Conservation (phyloP, 2,329 filamentous ascomycete genomes). For the Pseudocercospora crystallina region DNA sequence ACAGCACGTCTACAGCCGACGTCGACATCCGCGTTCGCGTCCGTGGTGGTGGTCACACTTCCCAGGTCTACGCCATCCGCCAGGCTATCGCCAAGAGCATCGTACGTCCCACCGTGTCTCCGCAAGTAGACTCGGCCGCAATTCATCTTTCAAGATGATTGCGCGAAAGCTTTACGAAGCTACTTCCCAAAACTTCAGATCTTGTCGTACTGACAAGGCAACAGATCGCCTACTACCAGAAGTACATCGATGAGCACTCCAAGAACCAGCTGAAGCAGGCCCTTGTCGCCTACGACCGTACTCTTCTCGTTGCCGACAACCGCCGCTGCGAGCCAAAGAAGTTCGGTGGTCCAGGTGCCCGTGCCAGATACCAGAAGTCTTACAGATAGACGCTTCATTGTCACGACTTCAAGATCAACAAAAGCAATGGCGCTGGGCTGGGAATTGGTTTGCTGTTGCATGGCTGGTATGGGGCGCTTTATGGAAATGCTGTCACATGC, state of each 20-base stretch:
- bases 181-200: slow-evolving; percentile 14
- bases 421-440: slow-evolving; percentile 11
- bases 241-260: slow-evolving; percentile 99
- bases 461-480: slow-evolving; percentile 8
- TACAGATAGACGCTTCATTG: slow-evolving; percentile 73
- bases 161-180: slow-evolving; percentile 7
- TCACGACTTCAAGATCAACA: slow-evolving; percentile 16
- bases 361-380: slow-evolving; percentile 97
- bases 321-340: slow-evolving; percentile 99
- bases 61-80: slow-evolving; percentile 96
- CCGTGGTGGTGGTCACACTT: slow-evolving; percentile 94
- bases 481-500: neutral
- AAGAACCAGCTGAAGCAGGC: slow-evolving; percentile 99
- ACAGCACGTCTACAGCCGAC: slow-evolving; percentile 52
- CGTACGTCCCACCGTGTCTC: slow-evolving; percentile 42
- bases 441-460: slow-evolving; percentile 11
- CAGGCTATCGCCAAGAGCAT: slow-evolving; percentile 98
- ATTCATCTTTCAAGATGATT: slow-evolving; percentile 12
- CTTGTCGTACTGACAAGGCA: slow-evolving; percentile 3
- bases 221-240: slow-evolving; percentile 95
- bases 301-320: slow-evolving; percentile 98
- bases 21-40: slow-evolving; percentile 98
- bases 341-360: slow-evolving; percentile 89
- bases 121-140: slow-evolving; percentile 16
- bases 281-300: slow-evolving; percentile 92